These are phyloP conservation scores for Telopea speciosissima DNA, from an alignment of 177 flowering plant genomes.

Conservation along the genomic window DNA sequence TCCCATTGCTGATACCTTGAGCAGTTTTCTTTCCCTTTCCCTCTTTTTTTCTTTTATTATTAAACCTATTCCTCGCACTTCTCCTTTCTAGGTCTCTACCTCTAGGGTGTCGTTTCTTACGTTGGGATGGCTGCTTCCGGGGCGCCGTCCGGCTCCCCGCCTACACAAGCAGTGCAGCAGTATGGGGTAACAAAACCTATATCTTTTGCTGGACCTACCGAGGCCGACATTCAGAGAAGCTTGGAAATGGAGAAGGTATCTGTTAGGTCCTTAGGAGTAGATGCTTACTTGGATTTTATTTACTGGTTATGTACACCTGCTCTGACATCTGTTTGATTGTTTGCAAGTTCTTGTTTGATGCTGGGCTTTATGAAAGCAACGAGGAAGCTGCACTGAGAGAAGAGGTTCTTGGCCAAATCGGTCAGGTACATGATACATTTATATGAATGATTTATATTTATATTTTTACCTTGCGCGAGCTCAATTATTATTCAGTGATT, in stretches of 20 bases:
- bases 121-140: constrained; percentile 27
- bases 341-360: constrained; percentile 50
- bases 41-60: background rate
- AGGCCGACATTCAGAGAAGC: constrained; percentile 47
- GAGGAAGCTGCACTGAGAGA: constrained; percentile 57
- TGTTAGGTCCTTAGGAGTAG: background rate
- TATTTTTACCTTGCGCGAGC: too few relatives aligned
- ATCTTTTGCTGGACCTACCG: constrained; percentile 56
- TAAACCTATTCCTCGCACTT: background rate
- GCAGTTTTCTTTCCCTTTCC: background rate
- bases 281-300: background rate
- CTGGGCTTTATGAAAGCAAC: constrained; percentile 54
- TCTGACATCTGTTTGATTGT: constrained; percentile 8
- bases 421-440: constrained; percentile 32
- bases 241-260: constrained; percentile 54
- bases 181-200: constrained; percentile 57
- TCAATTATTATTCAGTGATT: too few relatives aligned
- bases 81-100: background rate
- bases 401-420: constrained; percentile 51
- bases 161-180: constrained; percentile 23
- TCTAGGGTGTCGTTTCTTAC: background rate
- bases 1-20: background rate
- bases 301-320: background rate
- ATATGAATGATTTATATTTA: too few relatives aligned
- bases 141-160: constrained; percentile 20